phyloP scores from a whole-genome alignment of 257 asterid genomes.

The Solanum ahanhuiri region DNA sequence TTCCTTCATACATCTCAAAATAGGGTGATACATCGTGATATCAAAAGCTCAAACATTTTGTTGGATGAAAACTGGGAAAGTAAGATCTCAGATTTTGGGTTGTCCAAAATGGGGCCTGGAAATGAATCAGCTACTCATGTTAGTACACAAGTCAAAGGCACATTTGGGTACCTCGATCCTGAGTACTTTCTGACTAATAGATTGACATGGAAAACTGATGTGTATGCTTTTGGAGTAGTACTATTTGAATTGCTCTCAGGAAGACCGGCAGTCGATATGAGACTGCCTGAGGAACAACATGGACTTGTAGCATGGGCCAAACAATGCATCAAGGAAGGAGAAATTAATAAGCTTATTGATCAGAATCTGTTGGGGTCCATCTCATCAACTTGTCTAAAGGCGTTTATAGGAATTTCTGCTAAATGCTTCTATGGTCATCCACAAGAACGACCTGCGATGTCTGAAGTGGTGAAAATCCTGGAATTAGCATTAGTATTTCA shows the following conservation, averaged over 20 bases:
- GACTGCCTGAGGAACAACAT: slow-evolving; percentile 48
- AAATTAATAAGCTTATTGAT: slow-evolving; percentile 42
- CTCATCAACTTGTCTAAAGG: slow-evolving; percentile 37
- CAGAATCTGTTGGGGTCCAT: slow-evolving; percentile 32
- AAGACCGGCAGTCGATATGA: slow-evolving; percentile 37
- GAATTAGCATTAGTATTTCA: slow-evolving; percentile 46
- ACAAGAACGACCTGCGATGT: slow-evolving; percentile 52
- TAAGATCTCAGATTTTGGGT: slow-evolving; percentile 64
- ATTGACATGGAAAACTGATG: slow-evolving; percentile 57
- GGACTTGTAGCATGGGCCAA: slow-evolving; percentile 54
- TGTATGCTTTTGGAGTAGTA: slow-evolving; percentile 65
- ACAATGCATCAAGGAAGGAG: slow-evolving; percentile 42
- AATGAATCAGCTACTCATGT: slow-evolving; percentile 49
- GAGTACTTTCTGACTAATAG: slow-evolving; percentile 40
- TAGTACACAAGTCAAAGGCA: slow-evolving; percentile 49
- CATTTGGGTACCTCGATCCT: slow-evolving; percentile 63
- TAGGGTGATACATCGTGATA: slow-evolving; percentile 65
- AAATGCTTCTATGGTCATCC: slow-evolving; percentile 51
- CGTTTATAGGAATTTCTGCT: slow-evolving; percentile 44
- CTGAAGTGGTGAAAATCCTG: slow-evolving; percentile 46
- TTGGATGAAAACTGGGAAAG: slow-evolving; percentile 60
- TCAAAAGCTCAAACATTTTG: slow-evolving; percentile 62
- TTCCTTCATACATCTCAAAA: slow-evolving; percentile 51
- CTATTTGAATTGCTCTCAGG: slow-evolving; percentile 59
- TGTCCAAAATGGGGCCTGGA: slow-evolving; percentile 59